Base-by-base conservation (phyloP, 2,329 filamentous ascomycete species). In the Ophiostoma novo-ulmi region DNA sequence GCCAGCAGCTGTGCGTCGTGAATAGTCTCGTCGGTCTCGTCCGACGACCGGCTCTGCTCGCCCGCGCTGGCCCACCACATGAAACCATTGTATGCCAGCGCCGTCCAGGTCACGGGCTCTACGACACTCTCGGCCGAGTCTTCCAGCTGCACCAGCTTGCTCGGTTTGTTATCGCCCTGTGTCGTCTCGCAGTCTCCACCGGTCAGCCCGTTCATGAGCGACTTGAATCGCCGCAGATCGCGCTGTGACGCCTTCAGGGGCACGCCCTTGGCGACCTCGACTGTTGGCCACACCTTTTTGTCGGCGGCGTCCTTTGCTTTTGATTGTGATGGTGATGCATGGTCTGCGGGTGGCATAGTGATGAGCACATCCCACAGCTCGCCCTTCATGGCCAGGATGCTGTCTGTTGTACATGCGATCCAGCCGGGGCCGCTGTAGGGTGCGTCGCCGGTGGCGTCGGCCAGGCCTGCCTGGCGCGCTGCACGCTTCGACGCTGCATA, bases 331-430 rank as follows among this genome's bases (percentile, higher is more conserved):
- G 38, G 14, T 14, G 68, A 11, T 14, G 55, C 36, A 36, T 22
- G 3, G 79, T 22, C 36, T 1, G 39, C 41, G 6, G 88, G 85
- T 0, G 93, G 92, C 77, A 98, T 86, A 70, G 92, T 92, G 72
- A 98, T 89, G 55, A 97, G 85, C 75, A 97, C 85, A 78, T 99
- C 95, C 84, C 93, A 98, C 2, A 99, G 86, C 1, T 91, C 87
- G 68, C 89, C 87, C 81, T 98, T 98, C 79, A 92, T 91, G 66
- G 88, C 89, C 17, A 99, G 85, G 71, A 99, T 95, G 77, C 91
- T 94, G 80, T 99, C 95, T 1, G 94, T 98, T 3, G 94, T 97
- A 79, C 94, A 97, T 14, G 94, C 95, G 72, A 97, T 89, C 93
- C 94, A 99, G 55, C 93, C 91, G 17, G 85, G 81, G 41, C 84